phyloP scores from a whole-genome alignment of 305 asterid genomes.

The Rubia occidens region DNA sequence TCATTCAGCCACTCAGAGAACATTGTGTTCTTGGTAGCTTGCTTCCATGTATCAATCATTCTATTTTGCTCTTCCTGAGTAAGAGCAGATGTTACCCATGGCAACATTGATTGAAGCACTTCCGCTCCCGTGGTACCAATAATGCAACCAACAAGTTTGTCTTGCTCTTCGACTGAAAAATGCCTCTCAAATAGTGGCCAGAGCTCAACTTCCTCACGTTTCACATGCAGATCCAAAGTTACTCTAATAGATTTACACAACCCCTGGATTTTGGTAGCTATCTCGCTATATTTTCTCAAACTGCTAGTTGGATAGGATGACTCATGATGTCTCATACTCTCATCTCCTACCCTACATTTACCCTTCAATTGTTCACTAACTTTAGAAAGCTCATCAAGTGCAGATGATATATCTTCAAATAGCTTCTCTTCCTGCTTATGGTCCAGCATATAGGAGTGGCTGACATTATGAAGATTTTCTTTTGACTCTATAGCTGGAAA shows the following conservation, averaged over 20 bases:
- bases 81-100: constrained; percentile 98
- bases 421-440: constrained; percentile 94
- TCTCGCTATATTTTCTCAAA: constrained; percentile 57
- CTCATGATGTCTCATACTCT: constrained; percentile 21
- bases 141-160: constrained; percentile 84
- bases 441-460: constrained; percentile 92
- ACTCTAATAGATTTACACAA: constrained; percentile 97
- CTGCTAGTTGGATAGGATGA: constrained; percentile 31
- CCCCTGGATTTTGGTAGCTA: constrained; percentile 90
- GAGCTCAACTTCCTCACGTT: constrained; percentile 90
- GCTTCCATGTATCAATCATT: constrained; percentile 93
- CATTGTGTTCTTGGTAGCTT: constrained; percentile 96
- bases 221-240: constrained; percentile 90
- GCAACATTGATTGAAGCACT: constrained; percentile 94
- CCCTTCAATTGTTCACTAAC: constrained; percentile 51
- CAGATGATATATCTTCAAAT: constrained; percentile 81
- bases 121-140: constrained; percentile 99
- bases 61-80: constrained; percentile 93
- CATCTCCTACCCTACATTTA: constrained; percentile 31
- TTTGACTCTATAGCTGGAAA: constrained; percentile 96
- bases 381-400: constrained; percentile 59
- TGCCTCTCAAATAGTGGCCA: constrained; percentile 96
- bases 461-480: constrained; percentile 90
- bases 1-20: constrained; percentile 96
- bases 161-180: constrained; percentile 90